phyloP scores from a whole-genome alignment of 1,284 basidiomycete genomes.

The Ceratobasidium sp. region DNA sequence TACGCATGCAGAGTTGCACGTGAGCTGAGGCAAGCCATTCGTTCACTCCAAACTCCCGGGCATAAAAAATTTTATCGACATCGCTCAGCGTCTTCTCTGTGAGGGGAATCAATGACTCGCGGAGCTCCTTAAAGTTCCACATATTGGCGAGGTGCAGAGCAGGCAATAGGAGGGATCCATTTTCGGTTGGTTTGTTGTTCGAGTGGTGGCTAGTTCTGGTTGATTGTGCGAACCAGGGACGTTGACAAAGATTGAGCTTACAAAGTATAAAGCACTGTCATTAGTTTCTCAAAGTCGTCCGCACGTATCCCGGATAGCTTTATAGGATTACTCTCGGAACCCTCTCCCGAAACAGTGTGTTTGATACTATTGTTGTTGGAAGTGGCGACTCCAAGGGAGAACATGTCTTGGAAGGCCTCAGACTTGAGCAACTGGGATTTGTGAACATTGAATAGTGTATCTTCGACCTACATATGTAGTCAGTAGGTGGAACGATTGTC shows the following conservation, averaged over 20 bases:
- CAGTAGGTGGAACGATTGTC: neutral
- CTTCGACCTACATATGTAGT: conserved; percentile 27
- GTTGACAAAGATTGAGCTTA: neutral
- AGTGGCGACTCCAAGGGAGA: neutral
- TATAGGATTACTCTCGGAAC: conserved; percentile 24
- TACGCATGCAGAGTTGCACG: conserved; percentile 24
- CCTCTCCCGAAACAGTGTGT: neutral
- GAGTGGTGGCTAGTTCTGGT: conserved; percentile 1
- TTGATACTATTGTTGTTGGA: neutral
- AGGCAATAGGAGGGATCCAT: neutral
- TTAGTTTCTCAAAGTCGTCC: conserved; percentile 12
- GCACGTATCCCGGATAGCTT: conserved; percentile 9
- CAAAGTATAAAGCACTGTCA: conserved; percentile 24
- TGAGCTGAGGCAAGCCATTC: conserved; percentile 38
- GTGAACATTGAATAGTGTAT: conserved; percentile 36
- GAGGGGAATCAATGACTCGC: neutral
- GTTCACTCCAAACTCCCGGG: conserved; percentile 37
- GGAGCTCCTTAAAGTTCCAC: conserved; percentile 41
- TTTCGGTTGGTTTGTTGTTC: conserved; percentile 2
- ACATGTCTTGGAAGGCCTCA: conserved; percentile 37
- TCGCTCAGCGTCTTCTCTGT: conserved; percentile 2
- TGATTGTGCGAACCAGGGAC: neutral
- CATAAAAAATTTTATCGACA: conserved; percentile 34
- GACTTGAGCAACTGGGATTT: conserved; percentile 33
- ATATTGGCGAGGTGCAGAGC: conserved; percentile 44